Evolutionary conservation across 805 yeast genomes (phyloP).

Genomic region (Yarrowia porcina): DNA sequence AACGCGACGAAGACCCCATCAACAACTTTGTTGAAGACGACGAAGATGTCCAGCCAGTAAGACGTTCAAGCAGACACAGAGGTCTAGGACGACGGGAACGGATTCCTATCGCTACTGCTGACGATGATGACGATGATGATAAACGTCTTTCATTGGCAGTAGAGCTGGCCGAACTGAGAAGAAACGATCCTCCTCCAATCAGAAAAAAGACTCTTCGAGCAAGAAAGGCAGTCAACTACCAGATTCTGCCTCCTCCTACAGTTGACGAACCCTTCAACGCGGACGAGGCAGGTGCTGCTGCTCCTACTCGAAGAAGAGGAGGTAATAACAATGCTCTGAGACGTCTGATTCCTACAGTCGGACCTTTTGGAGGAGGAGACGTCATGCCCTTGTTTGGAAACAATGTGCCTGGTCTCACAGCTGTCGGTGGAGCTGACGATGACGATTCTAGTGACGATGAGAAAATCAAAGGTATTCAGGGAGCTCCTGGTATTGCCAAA

Average conservation of each 20-base stretch:
- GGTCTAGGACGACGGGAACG: constrained; percentile 3
- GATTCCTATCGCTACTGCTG: constrained; percentile 24
- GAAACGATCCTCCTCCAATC: constrained; percentile 48
- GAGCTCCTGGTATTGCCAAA: constrained; percentile 27
- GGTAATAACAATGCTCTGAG: constrained; percentile 48
- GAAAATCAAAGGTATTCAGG: constrained; percentile 15
- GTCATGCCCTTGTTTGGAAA: constrained; percentile 78
- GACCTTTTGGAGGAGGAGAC: constrained; percentile 97
- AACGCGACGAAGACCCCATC: constrained; percentile 8
- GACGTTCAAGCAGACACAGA: not conserved
- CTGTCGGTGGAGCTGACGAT: constrained; percentile 37
- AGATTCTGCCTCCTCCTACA: constrained; percentile 76
- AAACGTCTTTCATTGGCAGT: constrained; percentile 25
- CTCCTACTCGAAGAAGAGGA: constrained; percentile 39
- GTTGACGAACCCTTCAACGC: constrained; percentile 38
- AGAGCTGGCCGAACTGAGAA: constrained; percentile 32
- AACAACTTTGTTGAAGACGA: constrained; percentile 21
- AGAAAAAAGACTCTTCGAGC: constrained; percentile 48
- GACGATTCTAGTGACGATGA: constrained; percentile 51
- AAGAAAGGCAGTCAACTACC: constrained; percentile 71
- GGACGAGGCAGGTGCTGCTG: constrained; percentile 34
- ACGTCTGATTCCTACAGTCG: constrained; percentile 86
- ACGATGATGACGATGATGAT: constrained; percentile 27
- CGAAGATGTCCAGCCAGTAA: constrained; percentile 5
- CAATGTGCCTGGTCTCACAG: constrained; percentile 47